Percentiles rank a stretch among this genome's conserved stretches.
These are phyloP conservation scores for Begonia peltatifolia DNA, from an alignment of 306 rosid species.

Conservation along the genomic window DNA sequence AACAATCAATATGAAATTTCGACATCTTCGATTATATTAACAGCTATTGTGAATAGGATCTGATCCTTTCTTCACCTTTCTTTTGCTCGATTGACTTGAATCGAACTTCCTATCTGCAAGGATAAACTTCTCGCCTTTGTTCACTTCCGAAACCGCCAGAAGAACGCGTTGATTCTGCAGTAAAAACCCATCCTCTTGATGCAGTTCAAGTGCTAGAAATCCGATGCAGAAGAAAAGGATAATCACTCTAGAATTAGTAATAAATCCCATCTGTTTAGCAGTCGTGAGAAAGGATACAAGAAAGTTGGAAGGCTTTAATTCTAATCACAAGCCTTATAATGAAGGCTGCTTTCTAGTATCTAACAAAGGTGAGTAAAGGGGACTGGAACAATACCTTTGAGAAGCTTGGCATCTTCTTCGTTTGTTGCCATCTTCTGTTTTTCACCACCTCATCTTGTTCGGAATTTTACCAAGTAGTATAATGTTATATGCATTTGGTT, in stretches of 20 bases:
- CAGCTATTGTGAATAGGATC: constrained; percentile 81
- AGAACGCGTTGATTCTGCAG: constrained; percentile 17
- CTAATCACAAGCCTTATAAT: background rate
- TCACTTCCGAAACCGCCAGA: constrained; percentile 10
- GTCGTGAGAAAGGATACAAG: background rate
- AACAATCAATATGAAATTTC: too few relatives aligned
- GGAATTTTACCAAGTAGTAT: too few relatives aligned
- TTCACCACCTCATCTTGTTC: too few relatives aligned
- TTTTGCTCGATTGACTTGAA: constrained; percentile 59
- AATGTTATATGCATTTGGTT: too few relatives aligned
- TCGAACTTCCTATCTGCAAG: constrained; percentile 28
- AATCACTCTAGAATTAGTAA: background rate
- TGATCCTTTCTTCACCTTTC: constrained; percentile 61
- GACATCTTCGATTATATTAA: constrained; percentile 2
- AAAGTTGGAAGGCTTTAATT: background rate
- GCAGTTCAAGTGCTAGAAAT: background rate
- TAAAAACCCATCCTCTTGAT: background rate
- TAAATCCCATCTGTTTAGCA: background rate
- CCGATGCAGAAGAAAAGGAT: background rate
- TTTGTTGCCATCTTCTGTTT: background rate
- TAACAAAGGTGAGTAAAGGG: background rate
- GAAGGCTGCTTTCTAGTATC: background rate
- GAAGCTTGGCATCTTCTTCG: background rate
- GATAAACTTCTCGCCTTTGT: constrained; percentile 21
- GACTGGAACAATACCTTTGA: background rate